Evolutionary conservation across 2,329 filamentous ascomycete species (phyloP), one percentile per base, ranked within the genome.

Genomic region (Hypomyces perniciosus): DNA sequence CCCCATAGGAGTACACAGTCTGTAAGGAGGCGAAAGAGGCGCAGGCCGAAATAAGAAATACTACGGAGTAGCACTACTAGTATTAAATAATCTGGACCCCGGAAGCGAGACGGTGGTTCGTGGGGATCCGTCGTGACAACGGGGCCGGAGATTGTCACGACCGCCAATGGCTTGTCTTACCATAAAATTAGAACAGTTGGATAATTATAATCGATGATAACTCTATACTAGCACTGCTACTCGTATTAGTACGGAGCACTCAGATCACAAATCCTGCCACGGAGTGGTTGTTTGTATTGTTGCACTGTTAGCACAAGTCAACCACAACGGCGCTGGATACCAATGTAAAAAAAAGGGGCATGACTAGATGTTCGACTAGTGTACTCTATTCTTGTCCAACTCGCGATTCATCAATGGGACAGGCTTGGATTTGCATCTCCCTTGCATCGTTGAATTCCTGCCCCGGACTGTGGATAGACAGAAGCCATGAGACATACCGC

Each of bases 91-190:
- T 34, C 41, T 45, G 44, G 41, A 39, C 48, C 44, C 41, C 8
- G 33, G 33, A 8, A 35, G 44, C 48, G 41, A 42, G 45, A 50
- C 48, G 42, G 48, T 50, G 48, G 42, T 50, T 45, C 42, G 48
- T 45, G 48, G 42, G 48, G 43, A 40, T 46, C 48, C 48, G 41
- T 34, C 45, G 26, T 9, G 35, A 50, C 40, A 8, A 35, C 12
- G 8, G 33, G 8, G 33, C 8, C 12, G 33, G 33, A 35, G 33
- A 35, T 35, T 35, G 12, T 35, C 33, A 35, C 12, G 8, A 8
- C 8, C 33, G 8, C 12, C 33, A 12, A 8, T 35, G 33, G 20
- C 20, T 20, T 20, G 20, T 20, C 20, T 20, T 20, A 20, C 2
- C 20, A 20, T 20, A 20, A 20, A 20, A 20, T 20, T 20, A 20